These are phyloP conservation scores for Plasmodium knowlesi DNA, from an alignment of 169 alveolate genomes.

Conservation along the genomic window DNA sequence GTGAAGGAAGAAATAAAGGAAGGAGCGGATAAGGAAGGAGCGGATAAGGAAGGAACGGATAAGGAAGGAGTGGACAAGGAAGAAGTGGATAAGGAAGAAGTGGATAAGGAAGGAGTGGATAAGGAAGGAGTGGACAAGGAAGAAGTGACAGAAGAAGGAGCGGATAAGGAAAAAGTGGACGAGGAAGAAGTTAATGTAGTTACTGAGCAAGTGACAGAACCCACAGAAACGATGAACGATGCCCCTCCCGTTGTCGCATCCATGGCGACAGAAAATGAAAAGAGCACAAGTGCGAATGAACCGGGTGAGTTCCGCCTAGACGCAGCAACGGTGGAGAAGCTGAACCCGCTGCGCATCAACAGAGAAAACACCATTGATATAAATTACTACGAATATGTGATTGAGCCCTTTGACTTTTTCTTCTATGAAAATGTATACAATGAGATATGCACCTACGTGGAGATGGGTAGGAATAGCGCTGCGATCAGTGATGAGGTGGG, in stretches of 20 bases:
- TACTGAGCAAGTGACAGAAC: background rate
- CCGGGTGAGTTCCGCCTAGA: background rate
- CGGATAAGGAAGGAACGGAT: too few species aligned
- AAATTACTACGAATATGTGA: slow-evolving; percentile 55
- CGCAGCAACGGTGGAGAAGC: slow-evolving; percentile 16
- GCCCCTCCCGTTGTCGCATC: background rate
- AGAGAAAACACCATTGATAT: slow-evolving; percentile 34
- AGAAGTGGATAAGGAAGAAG: too few species aligned
- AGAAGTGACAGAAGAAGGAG: too few species aligned
- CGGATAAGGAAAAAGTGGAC: too few species aligned
- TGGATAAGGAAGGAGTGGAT: too few species aligned
- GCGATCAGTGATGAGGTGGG: background rate
- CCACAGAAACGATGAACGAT: background rate
- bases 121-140: too few species aligned
- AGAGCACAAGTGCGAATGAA: background rate
- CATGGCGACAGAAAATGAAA: background rate
- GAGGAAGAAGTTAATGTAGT: too few species aligned
- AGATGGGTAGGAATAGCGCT: background rate
- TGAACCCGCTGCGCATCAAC: slow-evolving; percentile 24
- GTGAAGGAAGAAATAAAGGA: background rate
- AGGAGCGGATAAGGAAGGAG: too few species aligned
- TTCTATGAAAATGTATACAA: slow-evolving; percentile 61
- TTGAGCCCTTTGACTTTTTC: slow-evolving; percentile 51
- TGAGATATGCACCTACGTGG: slow-evolving; percentile 50
- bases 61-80: background rate